Evolutionary conservation across 2,329 filamentous ascomycete genomes (phyloP).

Genomic region (Ploettnerulaceae sp.): DNA sequence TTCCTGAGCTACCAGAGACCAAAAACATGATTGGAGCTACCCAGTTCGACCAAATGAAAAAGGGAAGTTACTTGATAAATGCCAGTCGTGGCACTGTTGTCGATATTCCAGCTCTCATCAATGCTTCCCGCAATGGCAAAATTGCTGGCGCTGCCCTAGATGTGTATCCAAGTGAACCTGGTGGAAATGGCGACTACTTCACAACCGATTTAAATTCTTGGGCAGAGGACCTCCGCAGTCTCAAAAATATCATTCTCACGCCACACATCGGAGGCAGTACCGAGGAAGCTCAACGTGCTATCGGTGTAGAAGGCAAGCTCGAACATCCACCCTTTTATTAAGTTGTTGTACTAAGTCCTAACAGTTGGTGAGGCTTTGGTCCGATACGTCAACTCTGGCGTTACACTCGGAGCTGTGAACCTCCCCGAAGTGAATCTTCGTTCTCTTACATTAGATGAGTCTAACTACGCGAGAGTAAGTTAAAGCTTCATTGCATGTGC

Average conservation of each 20-base stretch:
- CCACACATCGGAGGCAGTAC: conserved; percentile 97
- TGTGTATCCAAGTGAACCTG: conserved; percentile 91
- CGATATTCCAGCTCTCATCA: conserved; percentile 86
- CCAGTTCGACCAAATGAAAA: conserved; percentile 85
- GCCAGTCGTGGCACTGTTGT: conserved; percentile 91
- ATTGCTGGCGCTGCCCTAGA: conserved; percentile 93
- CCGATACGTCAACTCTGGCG: conserved; percentile 92
- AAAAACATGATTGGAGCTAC: conserved; percentile 81
- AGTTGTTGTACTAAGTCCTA: conserved; percentile 4
- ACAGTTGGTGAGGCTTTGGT: conserved; percentile 78
- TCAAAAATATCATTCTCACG: conserved; percentile 92
- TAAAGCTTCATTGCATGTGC: neutral
- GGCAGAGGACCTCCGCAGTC: conserved; percentile 75
- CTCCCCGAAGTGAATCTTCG: conserved; percentile 91
- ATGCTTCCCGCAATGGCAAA: conserved; percentile 79
- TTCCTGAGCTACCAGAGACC: conserved; percentile 89
- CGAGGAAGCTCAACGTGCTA: conserved; percentile 93
- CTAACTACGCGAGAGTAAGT: conserved; percentile 74
- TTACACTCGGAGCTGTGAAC: conserved; percentile 89
- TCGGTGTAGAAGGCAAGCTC: conserved; percentile 72
- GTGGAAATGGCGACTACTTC: conserved; percentile 93
- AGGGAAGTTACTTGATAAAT: conserved; percentile 91
- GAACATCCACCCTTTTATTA: neutral
- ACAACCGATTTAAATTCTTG: conserved; percentile 76
- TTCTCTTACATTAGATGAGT: conserved; percentile 84